These are phyloP conservation scores for Candida germanica DNA, from an alignment of 805 yeast species.

Conservation along the genomic window DNA sequence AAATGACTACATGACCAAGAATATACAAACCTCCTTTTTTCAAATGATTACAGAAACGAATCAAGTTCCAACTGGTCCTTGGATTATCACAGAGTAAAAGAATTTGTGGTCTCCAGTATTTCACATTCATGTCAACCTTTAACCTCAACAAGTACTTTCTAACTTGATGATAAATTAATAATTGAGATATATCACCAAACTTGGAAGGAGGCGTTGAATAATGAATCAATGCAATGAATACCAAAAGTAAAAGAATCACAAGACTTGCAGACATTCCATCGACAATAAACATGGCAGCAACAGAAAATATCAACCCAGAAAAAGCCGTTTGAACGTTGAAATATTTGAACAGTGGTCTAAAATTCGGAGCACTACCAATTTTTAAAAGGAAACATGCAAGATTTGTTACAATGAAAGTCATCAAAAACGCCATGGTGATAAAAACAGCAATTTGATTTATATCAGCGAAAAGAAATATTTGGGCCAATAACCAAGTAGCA, in stretches of 20 bases:
- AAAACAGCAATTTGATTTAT: constrained; percentile 92
- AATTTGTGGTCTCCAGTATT: constrained; percentile 98
- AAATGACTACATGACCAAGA: constrained; percentile 84
- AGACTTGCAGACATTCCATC: constrained; percentile 87
- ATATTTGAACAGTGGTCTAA: constrained; percentile 90
- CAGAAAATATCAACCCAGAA: constrained; percentile 65
- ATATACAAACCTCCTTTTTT: constrained; percentile 94
- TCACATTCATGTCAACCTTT: constrained; percentile 83
- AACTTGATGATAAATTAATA: constrained; percentile 93
- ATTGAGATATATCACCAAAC: constrained; percentile 98
- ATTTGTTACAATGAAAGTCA: constrained; percentile 94
- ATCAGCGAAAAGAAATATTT: constrained; percentile 81
- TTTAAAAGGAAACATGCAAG: constrained; percentile 87
- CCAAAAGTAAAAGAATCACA: constrained; percentile 61
- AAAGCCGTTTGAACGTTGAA: constrained; percentile 82
- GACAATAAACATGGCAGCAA: constrained; percentile 88
- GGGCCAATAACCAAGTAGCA: constrained; percentile 80
- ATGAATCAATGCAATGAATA: constrained; percentile 77
- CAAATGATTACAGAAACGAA: constrained; percentile 88
- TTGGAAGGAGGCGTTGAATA: constrained; percentile 91
- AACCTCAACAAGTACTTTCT: constrained; percentile 81
- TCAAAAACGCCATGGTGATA: constrained; percentile 94
- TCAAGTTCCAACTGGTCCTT: constrained; percentile 85
- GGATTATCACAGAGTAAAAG: constrained; percentile 88
- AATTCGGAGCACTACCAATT: constrained; percentile 95